Conservation (phyloP, 306 rosid species). For the Cicer pinnatifidum region DNA sequence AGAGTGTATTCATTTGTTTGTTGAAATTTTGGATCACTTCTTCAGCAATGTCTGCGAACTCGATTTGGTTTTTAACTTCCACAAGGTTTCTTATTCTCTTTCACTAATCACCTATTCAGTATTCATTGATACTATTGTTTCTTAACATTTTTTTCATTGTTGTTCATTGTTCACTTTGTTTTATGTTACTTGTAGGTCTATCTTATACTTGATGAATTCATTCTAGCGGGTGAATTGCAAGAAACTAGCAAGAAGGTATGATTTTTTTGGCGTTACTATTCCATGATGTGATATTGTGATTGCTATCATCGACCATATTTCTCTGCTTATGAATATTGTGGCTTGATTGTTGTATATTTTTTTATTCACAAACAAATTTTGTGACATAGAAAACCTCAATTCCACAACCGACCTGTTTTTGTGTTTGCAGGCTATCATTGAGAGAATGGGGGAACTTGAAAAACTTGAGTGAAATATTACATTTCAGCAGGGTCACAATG, state of each 20-base stretch:
- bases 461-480: constrained; percentile 50
- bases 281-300: neutral
- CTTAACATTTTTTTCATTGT: constrained; percentile 10
- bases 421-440: constrained; percentile 58
- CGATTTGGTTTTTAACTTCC: constrained; percentile 90
- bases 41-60: constrained; percentile 95
- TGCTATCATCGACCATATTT: neutral
- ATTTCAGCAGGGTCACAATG: neutral
- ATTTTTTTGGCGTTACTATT: constrained; percentile 27
- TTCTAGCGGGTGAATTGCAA: constrained; percentile 64
- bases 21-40: constrained; percentile 93
- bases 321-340: constrained; percentile 6
- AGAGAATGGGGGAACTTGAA: constrained; percentile 64
- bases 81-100: constrained; percentile 64
- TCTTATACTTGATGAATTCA: constrained; percentile 64
- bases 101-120: neutral
- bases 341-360: no score
- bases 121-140: neutral
- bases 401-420: constrained; percentile 14
- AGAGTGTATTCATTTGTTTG: constrained; percentile 96
- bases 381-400: constrained; percentile 9
- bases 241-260: constrained; percentile 65
- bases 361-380: neutral
- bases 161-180: constrained; percentile 36
- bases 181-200: constrained; percentile 51